phyloP scores from a whole-genome alignment of 495 filamentous ascomycete species.

The Tetracladium setigerum region DNA sequence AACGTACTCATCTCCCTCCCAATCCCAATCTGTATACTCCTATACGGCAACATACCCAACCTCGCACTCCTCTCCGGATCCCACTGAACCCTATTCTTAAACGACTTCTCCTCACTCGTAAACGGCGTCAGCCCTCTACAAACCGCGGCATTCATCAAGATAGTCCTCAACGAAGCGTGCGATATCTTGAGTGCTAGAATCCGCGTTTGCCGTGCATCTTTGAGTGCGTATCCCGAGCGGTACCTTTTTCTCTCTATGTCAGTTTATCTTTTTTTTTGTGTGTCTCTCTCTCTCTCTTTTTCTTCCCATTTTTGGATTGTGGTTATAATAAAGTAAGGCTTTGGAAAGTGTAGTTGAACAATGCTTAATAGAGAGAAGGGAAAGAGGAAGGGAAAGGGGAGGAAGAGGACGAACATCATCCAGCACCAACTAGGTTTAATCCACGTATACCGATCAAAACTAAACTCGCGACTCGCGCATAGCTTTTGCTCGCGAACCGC shows the following conservation, averaged over 20 bases:
- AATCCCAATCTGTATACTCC: constrained; percentile 57
- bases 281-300: too few species aligned
- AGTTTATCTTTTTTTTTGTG: too few species aligned
- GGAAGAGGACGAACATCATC: constrained; percentile 59
- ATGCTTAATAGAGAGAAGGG: neutral
- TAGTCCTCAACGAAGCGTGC: constrained; percentile 32
- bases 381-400: neutral
- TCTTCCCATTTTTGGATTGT: too few species aligned
- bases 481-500: constrained; percentile 46
- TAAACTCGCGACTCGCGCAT: constrained; percentile 42
- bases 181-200: constrained; percentile 47
- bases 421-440: constrained; percentile 58
- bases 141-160: constrained; percentile 27
- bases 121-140: constrained; percentile 3
- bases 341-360: too few species aligned
- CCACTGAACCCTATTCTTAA: constrained; percentile 51
- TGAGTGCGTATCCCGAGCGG: constrained; percentile 45
- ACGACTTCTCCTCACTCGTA: constrained; percentile 20
- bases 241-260: too few species aligned
- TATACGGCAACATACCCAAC: constrained; percentile 33
- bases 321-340: too few species aligned
- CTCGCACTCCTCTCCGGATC: constrained; percentile 47
- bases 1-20: constrained; percentile 26
- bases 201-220: constrained; percentile 39
- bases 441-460: constrained; percentile 55